Base-by-base conservation (phyloP, 768 basidiomycete species). In the Rhodosporidiobolus odoratus region DNA sequence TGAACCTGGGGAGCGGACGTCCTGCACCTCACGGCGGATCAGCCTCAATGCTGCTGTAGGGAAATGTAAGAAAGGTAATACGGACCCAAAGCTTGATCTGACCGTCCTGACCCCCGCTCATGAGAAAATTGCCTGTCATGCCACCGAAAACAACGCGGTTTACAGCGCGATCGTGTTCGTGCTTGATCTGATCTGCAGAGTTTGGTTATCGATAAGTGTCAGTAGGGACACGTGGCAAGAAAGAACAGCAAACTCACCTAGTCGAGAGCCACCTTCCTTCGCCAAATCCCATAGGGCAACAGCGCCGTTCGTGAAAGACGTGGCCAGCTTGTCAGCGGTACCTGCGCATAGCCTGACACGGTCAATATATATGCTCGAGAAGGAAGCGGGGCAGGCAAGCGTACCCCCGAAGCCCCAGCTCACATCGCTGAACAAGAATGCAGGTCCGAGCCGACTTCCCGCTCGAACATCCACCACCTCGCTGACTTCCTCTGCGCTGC, bases 11-110 rank as follows among this genome's bases (percentile, higher is more conserved):
- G 66, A 68, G 12, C 75, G 73, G n/a, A 76, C 66, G 57, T 76
- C 75, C 72, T 76, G 56, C 1, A 25, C 7, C 7, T 13, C 8
- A 17, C 2, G 27, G n/a, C 4, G 34, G 16, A n/a, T 23, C n/a
- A 35, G 37, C 3, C n/a, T 12, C 15, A 21, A 19, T 15, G 4
- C 25, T 4, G 5, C 1, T 27, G 17, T 0, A 40, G n/a, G 7
- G 35, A 8, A 37, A 21, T 3, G 6, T 17, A 59, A 23, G 40
- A 7, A 34, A 37, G 48, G 48, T 17, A 10, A 23, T 17, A 50
- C 71, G 2, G 34, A 75, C 74, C 75, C 75, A 75, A 23, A 75
- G 56, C 69, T 73, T 75, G 62, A 76, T 73, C 48, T 69, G 67
- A 1, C 72, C 72, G 37, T 76, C 73, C 27, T 76, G 73, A 12